phyloP scores from a whole-genome alignment of 176 grass and related monocot species.

The Cenchrus purpureus region DNA sequence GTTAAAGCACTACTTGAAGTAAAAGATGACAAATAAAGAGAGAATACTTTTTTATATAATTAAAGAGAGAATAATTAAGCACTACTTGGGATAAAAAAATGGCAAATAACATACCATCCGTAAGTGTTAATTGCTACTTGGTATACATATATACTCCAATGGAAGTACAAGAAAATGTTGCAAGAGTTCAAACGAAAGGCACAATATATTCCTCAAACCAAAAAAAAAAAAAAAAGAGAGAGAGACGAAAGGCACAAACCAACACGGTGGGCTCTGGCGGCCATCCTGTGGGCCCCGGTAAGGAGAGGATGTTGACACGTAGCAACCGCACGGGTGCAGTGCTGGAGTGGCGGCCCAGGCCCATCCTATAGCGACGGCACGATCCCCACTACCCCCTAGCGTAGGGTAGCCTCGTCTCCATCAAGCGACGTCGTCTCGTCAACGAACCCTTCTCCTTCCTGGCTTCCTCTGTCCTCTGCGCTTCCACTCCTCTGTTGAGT shows the following conservation, averaged over 20 bases:
- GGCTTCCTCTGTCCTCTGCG: background rate
- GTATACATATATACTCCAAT: background rate
- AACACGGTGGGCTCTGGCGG: background rate
- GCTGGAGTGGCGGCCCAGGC: background rate
- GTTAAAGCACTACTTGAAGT: too few relatives aligned
- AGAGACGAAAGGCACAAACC: background rate
- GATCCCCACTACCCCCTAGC: too few relatives aligned
- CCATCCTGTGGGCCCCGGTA: too few relatives aligned
- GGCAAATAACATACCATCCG: background rate
- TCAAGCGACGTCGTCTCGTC: background rate
- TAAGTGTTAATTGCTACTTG: too few relatives aligned
- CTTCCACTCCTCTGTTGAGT: too few relatives aligned
- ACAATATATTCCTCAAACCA: too few relatives aligned
- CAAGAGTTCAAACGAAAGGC: too few relatives aligned
- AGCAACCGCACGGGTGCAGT: constrained; percentile 1
- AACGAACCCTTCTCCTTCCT: too few relatives aligned
- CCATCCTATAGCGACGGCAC: background rate
- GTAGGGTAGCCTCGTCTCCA: background rate
- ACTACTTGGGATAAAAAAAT: background rate
- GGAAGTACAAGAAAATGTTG: background rate
- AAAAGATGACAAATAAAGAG: too few relatives aligned
- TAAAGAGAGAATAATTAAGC: too few relatives aligned
- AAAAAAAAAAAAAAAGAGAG: background rate
- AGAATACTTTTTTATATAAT: too few relatives aligned
- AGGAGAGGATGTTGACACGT: background rate